A percentile compares a stretch with the other conserved stretches of the same genome.
Conservation (phyloP, 805 yeast species). For the Brettanomyces nanus region DNA sequence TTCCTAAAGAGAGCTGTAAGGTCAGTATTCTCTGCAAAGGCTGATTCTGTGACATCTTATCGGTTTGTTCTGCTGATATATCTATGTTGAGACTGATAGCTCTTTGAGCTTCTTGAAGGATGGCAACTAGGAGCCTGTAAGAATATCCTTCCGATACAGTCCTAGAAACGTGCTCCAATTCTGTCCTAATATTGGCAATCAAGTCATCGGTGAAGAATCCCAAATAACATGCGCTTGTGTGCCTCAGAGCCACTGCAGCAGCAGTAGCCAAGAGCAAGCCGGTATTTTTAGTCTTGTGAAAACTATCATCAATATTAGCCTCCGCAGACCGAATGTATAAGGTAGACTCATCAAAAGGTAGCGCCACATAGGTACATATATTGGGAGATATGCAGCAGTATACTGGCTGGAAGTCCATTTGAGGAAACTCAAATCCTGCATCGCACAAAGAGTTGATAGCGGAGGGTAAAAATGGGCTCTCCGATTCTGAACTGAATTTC, state of each 20-base stretch:
- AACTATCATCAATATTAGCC: conserved; percentile 9
- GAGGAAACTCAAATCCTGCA: conserved; percentile 45
- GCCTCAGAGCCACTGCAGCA: conserved; percentile 55
- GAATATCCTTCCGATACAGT: conserved; percentile 19
- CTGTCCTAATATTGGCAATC: conserved; percentile 44
- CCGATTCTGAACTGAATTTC: neutral
- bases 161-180: conserved; percentile 26
- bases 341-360: conserved; percentile 19
- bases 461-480: conserved; percentile 20
- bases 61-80: conserved; percentile 65
- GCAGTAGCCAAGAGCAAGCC: conserved; percentile 37
- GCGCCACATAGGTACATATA: conserved; percentile 31
- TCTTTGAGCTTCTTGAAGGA: conserved; percentile 62
- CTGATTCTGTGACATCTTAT: conserved; percentile 65
- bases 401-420: conserved; percentile 25
- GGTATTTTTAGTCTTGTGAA: conserved; percentile 11
- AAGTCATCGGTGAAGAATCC: conserved; percentile 65
- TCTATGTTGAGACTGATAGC: conserved; percentile 68
- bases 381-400: conserved; percentile 43
- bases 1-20: conserved; percentile 61
- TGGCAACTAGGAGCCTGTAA: conserved; percentile 30
- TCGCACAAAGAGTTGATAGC: conserved; percentile 38
- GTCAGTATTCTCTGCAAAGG: conserved; percentile 68
- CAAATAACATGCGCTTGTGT: conserved; percentile 64
- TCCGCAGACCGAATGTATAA: conserved; percentile 18